A percentile compares a stretch with the other conserved stretches of the same genome.
Conservation (phyloP, 805 yeast genomes). For the Candida manassasensis region DNA sequence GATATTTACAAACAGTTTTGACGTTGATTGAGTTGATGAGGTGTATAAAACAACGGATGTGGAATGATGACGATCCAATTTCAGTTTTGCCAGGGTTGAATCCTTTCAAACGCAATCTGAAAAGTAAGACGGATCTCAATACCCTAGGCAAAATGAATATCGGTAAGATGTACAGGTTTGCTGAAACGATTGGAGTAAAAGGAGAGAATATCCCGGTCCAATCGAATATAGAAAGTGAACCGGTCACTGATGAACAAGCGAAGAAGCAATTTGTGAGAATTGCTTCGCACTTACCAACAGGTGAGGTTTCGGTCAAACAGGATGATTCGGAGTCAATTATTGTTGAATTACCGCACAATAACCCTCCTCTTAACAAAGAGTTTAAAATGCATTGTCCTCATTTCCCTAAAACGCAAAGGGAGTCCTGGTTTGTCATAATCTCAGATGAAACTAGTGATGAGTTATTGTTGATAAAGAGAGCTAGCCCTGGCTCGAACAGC, state of each 20-base stretch:
- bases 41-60: conserved; percentile 80
- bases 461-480: conserved; percentile 65
- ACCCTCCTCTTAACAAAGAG: conserved; percentile 46
- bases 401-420: conserved; percentile 88
- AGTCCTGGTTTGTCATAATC: conserved; percentile 82
- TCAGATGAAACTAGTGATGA: conserved; percentile 48
- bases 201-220: conserved; percentile 4
- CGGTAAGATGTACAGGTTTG: conserved; percentile 30
- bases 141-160: conserved; percentile 39
- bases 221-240: conserved; percentile 5
- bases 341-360: conserved; percentile 52
- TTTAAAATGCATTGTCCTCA: conserved; percentile 70
- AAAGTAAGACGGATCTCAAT: conserved; percentile 22
- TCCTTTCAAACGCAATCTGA: not conserved
- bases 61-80: conserved; percentile 78
- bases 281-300: conserved; percentile 59
- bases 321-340: conserved; percentile 25
- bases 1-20: conserved; percentile 59
- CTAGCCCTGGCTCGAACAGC: conserved; percentile 49
- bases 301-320: conserved; percentile 42
- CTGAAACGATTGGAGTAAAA: conserved; percentile 35
- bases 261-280: conserved; percentile 48
- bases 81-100: conserved; percentile 48
- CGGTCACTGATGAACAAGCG: conserved; percentile 21
- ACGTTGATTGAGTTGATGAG: conserved; percentile 69